Evolutionary conservation across 1,284 basidiomycete species (phyloP).

Genomic region (Irpex rosettiformis): DNA sequence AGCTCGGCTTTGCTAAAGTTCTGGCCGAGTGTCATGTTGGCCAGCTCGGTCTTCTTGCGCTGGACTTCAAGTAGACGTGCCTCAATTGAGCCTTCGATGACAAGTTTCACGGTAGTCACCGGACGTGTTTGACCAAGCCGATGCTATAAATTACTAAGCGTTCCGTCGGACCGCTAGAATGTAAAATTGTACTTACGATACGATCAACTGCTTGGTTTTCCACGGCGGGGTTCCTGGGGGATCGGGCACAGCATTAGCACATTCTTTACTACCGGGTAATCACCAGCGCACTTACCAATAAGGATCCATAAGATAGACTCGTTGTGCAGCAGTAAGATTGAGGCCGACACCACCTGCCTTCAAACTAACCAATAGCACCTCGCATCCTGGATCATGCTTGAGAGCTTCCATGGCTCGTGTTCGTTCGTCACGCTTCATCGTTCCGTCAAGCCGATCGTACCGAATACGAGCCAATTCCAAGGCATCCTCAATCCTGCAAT

Average conservation of each 20-base stretch:
- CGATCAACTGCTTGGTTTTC: conserved; percentile 96
- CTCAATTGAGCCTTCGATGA: conserved; percentile 94
- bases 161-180: conserved; percentile 8
- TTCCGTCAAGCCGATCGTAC: conserved; percentile 91
- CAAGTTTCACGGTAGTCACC: conserved; percentile 88
- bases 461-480: conserved; percentile 77
- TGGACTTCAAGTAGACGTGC: conserved; percentile 87
- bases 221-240: conserved; percentile 89
- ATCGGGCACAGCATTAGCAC: background rate
- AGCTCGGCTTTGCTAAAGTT: conserved; percentile 82
- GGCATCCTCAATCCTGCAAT: conserved; percentile 78
- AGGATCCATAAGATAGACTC: conserved; percentile 94
- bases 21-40: conserved; percentile 84
- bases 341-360: conserved; percentile 97
- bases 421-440: conserved; percentile 94
- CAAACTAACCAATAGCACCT: conserved; percentile 93
- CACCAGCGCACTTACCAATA: conserved; percentile 69
- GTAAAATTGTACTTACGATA: conserved; percentile 50
- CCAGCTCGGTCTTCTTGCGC: conserved; percentile 90
- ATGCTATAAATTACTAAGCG: conserved; percentile 50
- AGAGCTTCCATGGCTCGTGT: conserved; percentile 87
- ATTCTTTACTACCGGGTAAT: background rate
- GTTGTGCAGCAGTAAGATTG: conserved; percentile 89
- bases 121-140: conserved; percentile 90
- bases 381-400: conserved; percentile 79